phyloP scores from a whole-genome alignment of 768 basidiomycete genomes.

The Lentinula boryana region DNA sequence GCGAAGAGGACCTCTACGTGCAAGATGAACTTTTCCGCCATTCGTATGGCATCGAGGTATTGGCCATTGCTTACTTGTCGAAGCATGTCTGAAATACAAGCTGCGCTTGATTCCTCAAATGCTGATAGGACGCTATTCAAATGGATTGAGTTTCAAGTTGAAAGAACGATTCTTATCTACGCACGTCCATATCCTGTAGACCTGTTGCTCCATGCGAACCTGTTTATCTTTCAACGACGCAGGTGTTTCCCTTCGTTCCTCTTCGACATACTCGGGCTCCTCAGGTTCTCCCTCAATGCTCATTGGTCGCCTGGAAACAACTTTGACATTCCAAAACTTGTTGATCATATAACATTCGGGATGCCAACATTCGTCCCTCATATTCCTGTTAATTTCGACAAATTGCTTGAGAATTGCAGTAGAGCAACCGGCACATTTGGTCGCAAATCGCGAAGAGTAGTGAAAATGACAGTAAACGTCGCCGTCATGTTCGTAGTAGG shows the following conservation, averaged over 20 bases:
- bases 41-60: slow-evolving; percentile 93
- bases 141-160: not conserved
- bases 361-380: slow-evolving; percentile 99
- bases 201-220: slow-evolving; percentile 91
- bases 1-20: slow-evolving; percentile 98
- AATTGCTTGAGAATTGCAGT: slow-evolving; percentile 99
- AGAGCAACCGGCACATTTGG: slow-evolving; percentile 96
- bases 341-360: slow-evolving; percentile 99
- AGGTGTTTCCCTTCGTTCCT: slow-evolving; percentile 78
- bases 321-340: slow-evolving; percentile 99
- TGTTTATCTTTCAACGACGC: slow-evolving; percentile 84
- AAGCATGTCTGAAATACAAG: slow-evolving; percentile 98
- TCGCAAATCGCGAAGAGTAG: slow-evolving; percentile 97
- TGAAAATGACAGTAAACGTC: slow-evolving; percentile 99
- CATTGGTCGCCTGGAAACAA: slow-evolving; percentile 67
- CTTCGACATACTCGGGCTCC: slow-evolving; percentile 59
- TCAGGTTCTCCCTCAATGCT: slow-evolving; percentile 45
- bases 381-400: slow-evolving; percentile 98
- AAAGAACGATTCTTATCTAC: slow-evolving; percentile 24
- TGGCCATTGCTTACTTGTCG: slow-evolving; percentile 95
- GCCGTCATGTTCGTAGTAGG: slow-evolving; percentile 98
- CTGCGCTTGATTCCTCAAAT: slow-evolving; percentile 98
- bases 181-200: slow-evolving; percentile 98
- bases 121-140: slow-evolving; percentile 78
- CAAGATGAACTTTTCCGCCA: slow-evolving; percentile 98